Base-by-base conservation (phyloP, 2,329 filamentous ascomycete species). In the Aspergillus ustus region DNA sequence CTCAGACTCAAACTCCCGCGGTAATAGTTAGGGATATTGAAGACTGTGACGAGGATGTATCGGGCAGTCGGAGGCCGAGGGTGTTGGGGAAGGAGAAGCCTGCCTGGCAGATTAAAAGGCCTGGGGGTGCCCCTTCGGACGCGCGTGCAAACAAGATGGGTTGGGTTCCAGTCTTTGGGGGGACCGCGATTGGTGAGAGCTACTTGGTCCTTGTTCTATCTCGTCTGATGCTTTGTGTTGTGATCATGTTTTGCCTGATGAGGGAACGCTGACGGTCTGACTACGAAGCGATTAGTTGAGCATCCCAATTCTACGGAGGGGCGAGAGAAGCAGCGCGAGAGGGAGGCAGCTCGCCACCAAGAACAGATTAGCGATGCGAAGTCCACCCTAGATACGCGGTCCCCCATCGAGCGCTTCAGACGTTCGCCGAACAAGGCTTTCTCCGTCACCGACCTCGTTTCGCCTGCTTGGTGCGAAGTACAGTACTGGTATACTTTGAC, bases 391-490 rank as follows among this genome's bases (percentile, higher is more conserved):
- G 84, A 88, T 71, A 74, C 74, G 8, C 80, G 83, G 62, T 83
- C 87, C 8, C 93, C 93, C 0, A 79, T 97, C 2, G 84, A 92
- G 64, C 87, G 90, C 37, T 97, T 96, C 70, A 89, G 93, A 43
- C 87, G 87, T 1, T 88, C 85, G 59, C 92, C 92, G 0, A 89
- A 84, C 71, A 94, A 92, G 72, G 87, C 91, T 0, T 83, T 98
- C 7, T 92, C 91, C 0, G 95, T 98, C 1, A 93, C 91, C 2
- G 95, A 99, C 75, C 80, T 98, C 25, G 87, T 93, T 0, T 90
- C 92, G 1, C 93, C 93, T 2, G 89, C 93, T 7, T 99, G 95
- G 95, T 99, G 95, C 75, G 94, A 99, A 77, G 77, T 98, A 62
- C 93, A 98, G 75, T 96, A 97, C 71, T 93, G 88, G 82, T 97